A percentile compares a stretch with the other conserved stretches of the same genome.
phyloP scores from a whole-genome alignment of 2,329 filamentous ascomycete species.

The Decorospora gaudefroyi region DNA sequence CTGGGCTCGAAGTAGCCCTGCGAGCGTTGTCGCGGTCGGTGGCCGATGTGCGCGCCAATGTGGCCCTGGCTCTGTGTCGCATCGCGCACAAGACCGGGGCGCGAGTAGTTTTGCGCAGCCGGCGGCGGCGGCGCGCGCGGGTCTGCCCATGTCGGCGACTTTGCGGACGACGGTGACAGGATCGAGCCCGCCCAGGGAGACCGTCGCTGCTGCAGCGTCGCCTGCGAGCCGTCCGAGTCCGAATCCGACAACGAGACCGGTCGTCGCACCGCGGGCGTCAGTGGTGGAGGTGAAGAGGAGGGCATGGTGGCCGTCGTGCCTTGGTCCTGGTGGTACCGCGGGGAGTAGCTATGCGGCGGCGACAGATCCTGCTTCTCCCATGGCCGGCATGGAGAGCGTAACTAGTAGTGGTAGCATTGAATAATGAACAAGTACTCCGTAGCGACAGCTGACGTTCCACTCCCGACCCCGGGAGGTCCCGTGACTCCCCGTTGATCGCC shows the following conservation, averaged over 20 bases:
- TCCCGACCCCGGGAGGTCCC: not conserved
- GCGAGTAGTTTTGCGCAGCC: constrained; percentile 45
- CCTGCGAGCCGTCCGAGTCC: constrained; percentile 50
- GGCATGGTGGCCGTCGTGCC: constrained; percentile 31
- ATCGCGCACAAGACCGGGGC: constrained; percentile 47
- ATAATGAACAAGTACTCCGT: constrained; percentile 2
- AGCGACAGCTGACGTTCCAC: constrained; percentile 11
- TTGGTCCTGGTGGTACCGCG: constrained; percentile 3
- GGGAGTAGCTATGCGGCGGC: constrained; percentile 1
- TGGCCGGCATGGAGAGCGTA: constrained; percentile 31
- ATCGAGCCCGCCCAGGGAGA: constrained; percentile 45
- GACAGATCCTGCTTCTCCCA: constrained; percentile 11
- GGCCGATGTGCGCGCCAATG: constrained; percentile 52
- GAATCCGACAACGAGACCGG: constrained; percentile 38
- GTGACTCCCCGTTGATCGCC: constrained; percentile 9
- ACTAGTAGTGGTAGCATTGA: constrained; percentile 4
- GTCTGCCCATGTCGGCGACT: constrained; percentile 10
- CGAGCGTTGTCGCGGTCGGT: constrained; percentile 68
- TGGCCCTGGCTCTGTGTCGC: constrained; percentile 32
- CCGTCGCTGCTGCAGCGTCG: constrained; percentile 45
- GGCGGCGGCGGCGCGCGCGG: constrained; percentile 24
- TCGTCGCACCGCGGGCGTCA: constrained; percentile 38
- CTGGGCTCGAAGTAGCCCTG: constrained; percentile 78
- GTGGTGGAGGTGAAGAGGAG: constrained; percentile 40
- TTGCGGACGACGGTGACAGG: constrained; percentile 26